Base-by-base conservation (phyloP, 1,139 yeast species). In the Hansenula lynferdii region DNA sequence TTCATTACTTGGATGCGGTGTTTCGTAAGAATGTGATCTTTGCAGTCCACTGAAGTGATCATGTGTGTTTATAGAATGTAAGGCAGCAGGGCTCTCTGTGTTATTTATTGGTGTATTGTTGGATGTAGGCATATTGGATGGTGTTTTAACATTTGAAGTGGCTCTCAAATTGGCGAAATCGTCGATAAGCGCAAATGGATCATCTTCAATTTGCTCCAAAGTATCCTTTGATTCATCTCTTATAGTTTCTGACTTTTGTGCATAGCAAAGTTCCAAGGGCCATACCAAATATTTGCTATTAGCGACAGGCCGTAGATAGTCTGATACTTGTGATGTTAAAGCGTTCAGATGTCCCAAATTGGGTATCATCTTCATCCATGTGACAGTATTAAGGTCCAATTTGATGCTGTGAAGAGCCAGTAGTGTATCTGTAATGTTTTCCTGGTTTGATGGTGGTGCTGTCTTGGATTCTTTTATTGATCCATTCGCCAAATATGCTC, bases 321-420 rank as follows among this genome's bases (percentile, higher is more conserved):
- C 67, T 10, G 87, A 65, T 3, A 83, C 70, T n/a, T 68, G 67
- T 0, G 87, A 80, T 0, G 89, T 79, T 45, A 78, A 73, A 27
- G 81, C 84, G 56, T 79, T 82, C 42, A 82, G 65, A 54, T 81
- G 89, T 44, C 72, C 75, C 39, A 83, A 56, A 49, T 81, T 79
- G 2, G 92, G 90, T 8, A 80, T 68, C 17, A 83, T 58, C 54
- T 76, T 80, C 14, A 83, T 70, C 92, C 92, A 84, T 40, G 66
- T 37, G 15, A 49, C 43, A 2, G 30, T 25, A 2, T 44, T 43
- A 1, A 34, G 26, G 14, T 47, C 50, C 6, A 71, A 43, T 15
- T 70, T 70, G 1, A 78, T 62, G 2, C 83, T 81, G 12, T 81
- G 78, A 21, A 85, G 67, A 3, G 76, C 57, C 23, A 69, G 65